Conservation (phyloP, 768 basidiomycete genomes). For the Pleurotus cornucopiae region DNA sequence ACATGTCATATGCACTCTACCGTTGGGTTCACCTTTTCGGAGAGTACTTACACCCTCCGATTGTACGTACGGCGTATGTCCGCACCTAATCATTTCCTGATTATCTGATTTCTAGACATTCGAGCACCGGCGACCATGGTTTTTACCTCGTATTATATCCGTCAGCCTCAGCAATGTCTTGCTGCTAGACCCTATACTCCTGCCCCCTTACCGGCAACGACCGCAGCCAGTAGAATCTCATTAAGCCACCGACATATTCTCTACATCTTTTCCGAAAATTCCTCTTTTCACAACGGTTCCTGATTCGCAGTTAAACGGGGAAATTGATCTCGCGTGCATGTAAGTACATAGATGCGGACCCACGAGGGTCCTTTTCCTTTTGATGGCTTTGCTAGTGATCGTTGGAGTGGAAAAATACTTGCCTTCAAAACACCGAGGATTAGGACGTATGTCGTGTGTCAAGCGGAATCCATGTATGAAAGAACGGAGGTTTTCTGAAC, state of each 20-base stretch:
- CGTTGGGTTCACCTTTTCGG: too few relatives aligned
- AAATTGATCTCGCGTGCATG: too few relatives aligned
- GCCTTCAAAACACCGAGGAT: constrained; percentile 8
- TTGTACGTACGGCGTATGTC: neutral
- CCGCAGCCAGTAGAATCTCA: too few relatives aligned
- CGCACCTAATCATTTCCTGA: neutral
- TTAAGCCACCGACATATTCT: constrained; percentile 4
- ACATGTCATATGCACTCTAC: too few relatives aligned
- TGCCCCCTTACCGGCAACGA: too few relatives aligned
- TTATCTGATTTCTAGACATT: neutral
- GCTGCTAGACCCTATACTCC: too few relatives aligned
- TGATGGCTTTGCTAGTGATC: neutral
- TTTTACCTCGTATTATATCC: neutral
- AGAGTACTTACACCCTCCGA: constrained; percentile 1
- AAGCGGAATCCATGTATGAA: neutral
- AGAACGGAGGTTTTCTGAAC: neutral
- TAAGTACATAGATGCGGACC: too few relatives aligned
- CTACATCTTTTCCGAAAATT: constrained; percentile 8
- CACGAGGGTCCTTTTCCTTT: neutral
- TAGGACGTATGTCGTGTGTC: constrained; percentile 8
- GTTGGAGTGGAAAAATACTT: constrained; percentile 6
- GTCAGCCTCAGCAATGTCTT: neutral
- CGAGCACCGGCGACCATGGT: neutral
- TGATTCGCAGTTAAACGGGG: neutral
- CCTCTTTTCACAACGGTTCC: constrained; percentile 6